Evolutionary conservation across 2,329 filamentous ascomycete species (phyloP), one percentile per base, ranked within the genome.

Genomic region (Biscogniauxia mediterranea): DNA sequence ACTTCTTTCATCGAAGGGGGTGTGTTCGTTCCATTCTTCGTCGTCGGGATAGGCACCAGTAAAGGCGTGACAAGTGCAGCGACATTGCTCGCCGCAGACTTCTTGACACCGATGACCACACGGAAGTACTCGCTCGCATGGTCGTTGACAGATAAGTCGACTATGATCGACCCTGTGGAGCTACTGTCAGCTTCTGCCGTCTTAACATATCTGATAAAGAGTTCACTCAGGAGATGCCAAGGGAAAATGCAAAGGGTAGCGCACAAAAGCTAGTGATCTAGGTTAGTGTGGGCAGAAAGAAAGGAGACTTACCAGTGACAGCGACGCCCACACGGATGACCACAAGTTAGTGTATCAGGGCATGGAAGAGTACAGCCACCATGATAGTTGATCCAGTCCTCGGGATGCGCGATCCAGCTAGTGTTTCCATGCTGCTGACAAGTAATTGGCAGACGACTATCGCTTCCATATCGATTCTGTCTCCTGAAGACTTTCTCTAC

Each of bases 381-480:
- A 19, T 73, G 67, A 46, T 69, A 61, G 19, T 59, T 58, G 0
- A 73, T 61, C 83, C 85, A 91, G 19, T 86, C 81, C 1, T 80
- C 74, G 0, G 83, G 75, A 11, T 83, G 77, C 55, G 77, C 74
- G 28, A 92, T 81, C 53, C 79, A 77, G 0, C 78, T 83, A 26
- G 78, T 80, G 1, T 71, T 77, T 0, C 75, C 70, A 70, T 94
- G 91, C 0, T 81, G 83, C 5, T 76, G 69, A 69, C 91, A 95
- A 5, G 79, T 80, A 15, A 93, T 71, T 0, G 89, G 89, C 0
- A 94, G 68, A 2, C 78, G 74, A n/a, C 73, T 73, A 23, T 71
- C 64, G 13, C 69, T 46, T 7, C 70, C 65, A 8, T 73, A 67
- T 0, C 74, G 70, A 3, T 69, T 63, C 50, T 80, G 77, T 0